These are phyloP conservation scores for Agaricales sp. DNA, from an alignment of 1,284 basidiomycete species.

Conservation along the genomic window DNA sequence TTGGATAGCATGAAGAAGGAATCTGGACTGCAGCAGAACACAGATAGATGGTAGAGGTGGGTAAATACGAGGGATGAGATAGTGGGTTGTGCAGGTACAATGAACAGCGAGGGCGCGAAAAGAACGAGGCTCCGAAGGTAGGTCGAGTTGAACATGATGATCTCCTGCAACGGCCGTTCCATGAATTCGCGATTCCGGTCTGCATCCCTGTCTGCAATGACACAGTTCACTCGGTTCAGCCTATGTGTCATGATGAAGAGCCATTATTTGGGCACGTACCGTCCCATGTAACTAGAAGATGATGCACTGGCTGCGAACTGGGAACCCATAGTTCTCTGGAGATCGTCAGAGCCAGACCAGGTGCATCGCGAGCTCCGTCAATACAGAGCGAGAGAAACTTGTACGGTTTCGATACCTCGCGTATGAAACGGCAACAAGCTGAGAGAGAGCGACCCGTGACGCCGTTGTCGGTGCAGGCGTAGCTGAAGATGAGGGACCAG, in stretches of 20 bases:
- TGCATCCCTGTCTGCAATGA: no score
- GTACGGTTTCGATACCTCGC: not conserved
- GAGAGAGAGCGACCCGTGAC: not conserved
- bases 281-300: not conserved
- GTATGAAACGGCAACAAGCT: not conserved
- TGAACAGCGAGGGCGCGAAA: not conserved
- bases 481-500: not conserved
- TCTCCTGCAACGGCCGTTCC: no score
- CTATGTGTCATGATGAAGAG: not conserved
- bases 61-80: not conserved
- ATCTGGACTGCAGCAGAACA: not conserved
- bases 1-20: not conserved
- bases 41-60: not conserved
- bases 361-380: not conserved
- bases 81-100: not conserved
- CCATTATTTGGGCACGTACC: no score
- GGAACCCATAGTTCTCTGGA: not conserved
- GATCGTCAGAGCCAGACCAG: not conserved
- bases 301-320: not conserved
- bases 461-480: not conserved
- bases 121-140: not conserved
- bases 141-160: no score
- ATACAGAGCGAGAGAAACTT: not conserved
- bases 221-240: no score
- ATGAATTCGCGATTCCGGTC: no score